Percentiles rank a stretch among this genome's conserved stretches.
These are phyloP conservation scores for Exophiala sideris DNA, from an alignment of 2,329 filamentous ascomycete genomes.

Conservation along the genomic window DNA sequence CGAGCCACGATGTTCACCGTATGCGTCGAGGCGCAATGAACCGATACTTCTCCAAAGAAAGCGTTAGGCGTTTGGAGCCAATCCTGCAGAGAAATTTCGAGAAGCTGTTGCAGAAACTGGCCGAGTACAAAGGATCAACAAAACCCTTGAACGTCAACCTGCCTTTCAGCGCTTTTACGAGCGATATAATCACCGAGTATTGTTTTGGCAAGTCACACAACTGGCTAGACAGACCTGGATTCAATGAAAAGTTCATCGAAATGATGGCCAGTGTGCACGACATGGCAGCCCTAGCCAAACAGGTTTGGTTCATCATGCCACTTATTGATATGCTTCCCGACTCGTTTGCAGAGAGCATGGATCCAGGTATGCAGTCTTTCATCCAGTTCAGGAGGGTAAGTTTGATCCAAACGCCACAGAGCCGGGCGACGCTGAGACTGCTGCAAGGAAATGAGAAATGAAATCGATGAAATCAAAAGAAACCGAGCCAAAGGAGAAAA, in stretches of 20 bases:
- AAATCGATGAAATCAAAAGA: constrained; percentile 23
- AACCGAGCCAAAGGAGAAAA: constrained; percentile 8
- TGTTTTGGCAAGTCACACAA: constrained; percentile 36
- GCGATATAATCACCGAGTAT: constrained; percentile 40
- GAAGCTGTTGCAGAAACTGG: constrained; percentile 23
- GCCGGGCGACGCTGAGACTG: background rate
- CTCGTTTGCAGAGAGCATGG: background rate
- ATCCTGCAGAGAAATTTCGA: constrained; percentile 33
- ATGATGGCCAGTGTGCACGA: constrained; percentile 29
- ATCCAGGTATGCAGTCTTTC: no score
- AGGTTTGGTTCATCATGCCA: constrained; percentile 23
- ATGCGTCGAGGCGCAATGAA: constrained; percentile 39
- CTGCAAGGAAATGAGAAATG: background rate
- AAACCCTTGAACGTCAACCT: constrained; percentile 10
- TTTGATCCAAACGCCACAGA: no score
- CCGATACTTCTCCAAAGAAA: constrained; percentile 41
- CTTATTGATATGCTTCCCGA: constrained; percentile 9
- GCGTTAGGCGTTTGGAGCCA: constrained; percentile 36
- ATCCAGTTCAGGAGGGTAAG: no score
- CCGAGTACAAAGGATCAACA: constrained; percentile 7
- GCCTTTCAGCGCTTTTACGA: constrained; percentile 28
- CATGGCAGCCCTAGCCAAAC: constrained; percentile 28
- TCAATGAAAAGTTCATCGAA: constrained; percentile 28
- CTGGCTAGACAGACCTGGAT: constrained; percentile 33
- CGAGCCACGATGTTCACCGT: constrained; percentile 41